A percentile compares a stretch with the other conserved stretches of the same genome.
Conservation (phyloP, 805 yeast genomes). For the Saccharomycopsis fibuligera region DNA sequence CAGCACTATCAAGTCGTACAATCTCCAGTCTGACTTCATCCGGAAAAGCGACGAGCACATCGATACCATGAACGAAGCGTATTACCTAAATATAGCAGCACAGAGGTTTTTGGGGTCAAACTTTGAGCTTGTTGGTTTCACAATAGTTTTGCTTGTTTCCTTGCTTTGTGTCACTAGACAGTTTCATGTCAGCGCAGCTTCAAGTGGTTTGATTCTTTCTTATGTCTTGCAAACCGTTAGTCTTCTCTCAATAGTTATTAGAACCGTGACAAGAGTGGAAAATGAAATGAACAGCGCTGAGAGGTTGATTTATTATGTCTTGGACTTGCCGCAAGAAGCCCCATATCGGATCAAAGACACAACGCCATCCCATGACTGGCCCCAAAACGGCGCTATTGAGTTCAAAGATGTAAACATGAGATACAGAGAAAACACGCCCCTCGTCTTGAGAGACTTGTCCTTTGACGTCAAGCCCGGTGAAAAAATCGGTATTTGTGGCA, state of each 20-base stretch:
- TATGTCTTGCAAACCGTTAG: conserved; percentile 52
- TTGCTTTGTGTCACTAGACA: conserved; percentile 56
- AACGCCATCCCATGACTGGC: conserved; percentile 57
- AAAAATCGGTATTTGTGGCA: conserved; percentile 60
- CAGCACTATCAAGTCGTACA: conserved; percentile 58
- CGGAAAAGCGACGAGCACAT: conserved; percentile 39
- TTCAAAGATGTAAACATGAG: conserved; percentile 52
- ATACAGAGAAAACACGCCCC: conserved; percentile 60
- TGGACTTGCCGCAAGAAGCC: conserved; percentile 62
- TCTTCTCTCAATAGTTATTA: conserved; percentile 51
- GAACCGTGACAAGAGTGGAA: conserved; percentile 62
- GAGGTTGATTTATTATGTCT: conserved; percentile 61
- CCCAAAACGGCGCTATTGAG: conserved; percentile 47
- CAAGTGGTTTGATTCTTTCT: conserved; percentile 65
- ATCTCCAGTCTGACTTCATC: conserved; percentile 40
- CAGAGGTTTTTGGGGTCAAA: conserved; percentile 41
- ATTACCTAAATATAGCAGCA: conserved; percentile 34
- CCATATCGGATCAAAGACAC: conserved; percentile 36
- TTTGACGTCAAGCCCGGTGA: conserved; percentile 45
- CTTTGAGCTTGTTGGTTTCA: conserved; percentile 66
- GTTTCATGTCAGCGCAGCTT: conserved; percentile 52
- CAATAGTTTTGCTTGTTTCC: conserved; percentile 48
- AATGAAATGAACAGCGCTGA: conserved; percentile 58
- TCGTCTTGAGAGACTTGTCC: conserved; percentile 52
- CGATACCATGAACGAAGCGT: conserved; percentile 62